A percentile compares a stretch with the other conserved stretches of the same genome.
Conservation (phyloP, 2,329 filamentous ascomycete species). For the Phoma herbarum region DNA sequence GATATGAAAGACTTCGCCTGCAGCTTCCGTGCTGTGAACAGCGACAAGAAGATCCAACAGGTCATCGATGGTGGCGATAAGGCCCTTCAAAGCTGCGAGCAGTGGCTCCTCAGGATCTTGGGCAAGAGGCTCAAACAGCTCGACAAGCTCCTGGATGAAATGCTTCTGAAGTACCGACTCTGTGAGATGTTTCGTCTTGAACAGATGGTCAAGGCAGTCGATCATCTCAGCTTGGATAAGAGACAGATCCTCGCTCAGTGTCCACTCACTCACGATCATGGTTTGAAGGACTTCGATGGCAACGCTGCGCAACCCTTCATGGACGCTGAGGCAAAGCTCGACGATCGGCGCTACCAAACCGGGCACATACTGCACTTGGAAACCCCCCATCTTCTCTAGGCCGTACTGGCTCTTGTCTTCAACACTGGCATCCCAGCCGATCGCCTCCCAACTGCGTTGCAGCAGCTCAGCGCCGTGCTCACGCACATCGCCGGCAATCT, state of each 20-base stretch:
- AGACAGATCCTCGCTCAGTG: constrained; percentile 87
- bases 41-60: constrained; percentile 90
- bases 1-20: constrained; percentile 79
- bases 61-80: constrained; percentile 87
- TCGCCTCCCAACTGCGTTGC: constrained; percentile 87
- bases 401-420: constrained; percentile 83
- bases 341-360: constrained; percentile 90
- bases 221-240: constrained; percentile 97
- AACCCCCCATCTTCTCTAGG: constrained; percentile 86
- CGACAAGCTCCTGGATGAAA: constrained; percentile 85
- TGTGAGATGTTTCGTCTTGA: constrained; percentile 86
- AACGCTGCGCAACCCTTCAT: constrained; percentile 87
- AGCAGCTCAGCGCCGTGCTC: constrained; percentile 90
- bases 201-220: constrained; percentile 87
- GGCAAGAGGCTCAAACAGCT: constrained; percentile 77
- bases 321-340: constrained; percentile 92
- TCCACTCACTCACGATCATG: constrained; percentile 99
- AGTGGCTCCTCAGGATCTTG: constrained; percentile 74
- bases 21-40: constrained; percentile 79
- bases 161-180: constrained; percentile 92
- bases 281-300: constrained; percentile 94
- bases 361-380: constrained; percentile 98
- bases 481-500: constrained; percentile 95
- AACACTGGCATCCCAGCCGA: constrained; percentile 89
- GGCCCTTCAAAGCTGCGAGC: constrained; percentile 76